Evolutionary conservation across 2,329 filamentous ascomycete species (phyloP), one percentile per base, ranked within the genome.

Genomic region (Dothistroma pini): DNA sequence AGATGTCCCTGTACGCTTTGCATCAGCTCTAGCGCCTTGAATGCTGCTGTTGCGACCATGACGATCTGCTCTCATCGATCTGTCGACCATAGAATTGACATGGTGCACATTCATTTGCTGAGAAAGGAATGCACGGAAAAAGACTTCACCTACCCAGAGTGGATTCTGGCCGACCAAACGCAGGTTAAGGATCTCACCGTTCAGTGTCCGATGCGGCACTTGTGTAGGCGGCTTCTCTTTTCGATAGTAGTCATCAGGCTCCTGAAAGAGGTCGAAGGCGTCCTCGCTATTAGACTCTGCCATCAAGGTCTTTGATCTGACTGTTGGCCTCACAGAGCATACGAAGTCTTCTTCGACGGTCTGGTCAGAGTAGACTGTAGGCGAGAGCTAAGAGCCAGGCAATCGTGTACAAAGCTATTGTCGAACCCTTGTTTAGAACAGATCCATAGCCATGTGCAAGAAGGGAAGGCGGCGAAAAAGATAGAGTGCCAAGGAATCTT

Each of bases 101-200:
- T 29, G 25, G 3, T 29, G 25, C 25, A 2, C 25, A 2, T 29
- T 29, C 25, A n/a, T n/a, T n/a, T n/a, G n/a, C n/a, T n/a, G 38
- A 48, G 5, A n/a, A 25, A n/a, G n/a, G n/a, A 44, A n/a, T 19
- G n/a, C n/a, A 19, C 8, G n/a, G n/a, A n/a, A n/a, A n/a, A n/a
- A n/a, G 32, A 31, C 53, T 55, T 14, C 31, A 76, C 84, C 57
- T 73, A 87, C 85, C 85, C 96, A 96, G 14, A 96, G 84, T 25
- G 92, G 90, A 79, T 90, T 93, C 75, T 90, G 87, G 62, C 93
- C 93, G 50, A 96, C 90, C 12, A 97, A 85, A 69, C 90, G 86
- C 65, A 96, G 83, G 55, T 80, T 85, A 66, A 96, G 78, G 31
- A 80, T 79, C 65, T 85, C 75, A 62, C 89, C 90, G 38, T 84